A percentile compares a stretch with the other conserved stretches of the same genome.
phyloP scores from a whole-genome alignment of 2,329 filamentous ascomycete genomes.

The Huntiella omanensis region DNA sequence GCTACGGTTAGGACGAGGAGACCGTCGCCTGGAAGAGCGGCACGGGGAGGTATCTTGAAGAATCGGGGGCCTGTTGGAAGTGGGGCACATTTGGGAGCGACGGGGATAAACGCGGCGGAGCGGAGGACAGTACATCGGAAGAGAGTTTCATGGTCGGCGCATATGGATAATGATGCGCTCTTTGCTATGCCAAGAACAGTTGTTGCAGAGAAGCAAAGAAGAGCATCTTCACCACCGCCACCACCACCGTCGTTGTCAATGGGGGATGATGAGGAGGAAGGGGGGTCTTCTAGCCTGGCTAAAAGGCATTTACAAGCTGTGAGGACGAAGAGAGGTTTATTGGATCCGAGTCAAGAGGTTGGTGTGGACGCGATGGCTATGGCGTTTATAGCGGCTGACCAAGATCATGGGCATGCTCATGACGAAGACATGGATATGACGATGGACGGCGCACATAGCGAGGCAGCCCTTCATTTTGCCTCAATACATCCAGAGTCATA shows the following conservation, averaged over 20 bases:
- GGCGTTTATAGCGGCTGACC: constrained; percentile 29
- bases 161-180: constrained; percentile 7
- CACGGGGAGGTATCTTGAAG: no score
- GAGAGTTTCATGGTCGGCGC: constrained; percentile 21
- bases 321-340: constrained; percentile 1
- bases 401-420: constrained; percentile 3
- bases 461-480: no score
- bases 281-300: constrained; percentile 14
- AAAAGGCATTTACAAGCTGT: constrained; percentile 7
- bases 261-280: background rate
- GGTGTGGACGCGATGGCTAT: constrained; percentile 29
- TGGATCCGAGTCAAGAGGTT: constrained; percentile 14
- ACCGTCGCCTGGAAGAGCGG: no score
- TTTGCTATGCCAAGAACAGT: background rate
- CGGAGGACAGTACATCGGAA: constrained; percentile 11
- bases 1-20: no score
- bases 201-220: background rate
- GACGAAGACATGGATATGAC: constrained; percentile 1
- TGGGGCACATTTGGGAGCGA: no score
- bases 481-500: constrained; percentile 16
- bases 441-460: constrained; percentile 6
- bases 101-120: background rate
- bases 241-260: constrained; percentile 4
- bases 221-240: constrained; percentile 11
- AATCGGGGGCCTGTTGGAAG: no score